Evolutionary conservation across 2,329 filamentous ascomycete genomes (phyloP).

Genomic region (Zymoseptoria brevis): DNA sequence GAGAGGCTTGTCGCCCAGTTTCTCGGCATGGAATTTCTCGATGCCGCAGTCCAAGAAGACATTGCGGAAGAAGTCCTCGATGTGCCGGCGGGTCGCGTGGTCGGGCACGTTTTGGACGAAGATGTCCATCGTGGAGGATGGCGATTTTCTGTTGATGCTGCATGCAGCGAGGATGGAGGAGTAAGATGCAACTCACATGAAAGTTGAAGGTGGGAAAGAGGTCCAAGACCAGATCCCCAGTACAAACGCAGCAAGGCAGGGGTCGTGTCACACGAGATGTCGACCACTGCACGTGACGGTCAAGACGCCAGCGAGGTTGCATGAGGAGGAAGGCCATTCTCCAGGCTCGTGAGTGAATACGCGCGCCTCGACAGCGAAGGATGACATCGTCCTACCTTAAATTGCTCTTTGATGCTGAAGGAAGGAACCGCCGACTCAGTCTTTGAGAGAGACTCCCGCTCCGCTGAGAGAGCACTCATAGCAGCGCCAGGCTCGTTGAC

Average conservation of each 20-base stretch:
- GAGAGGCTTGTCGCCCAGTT: conserved; percentile 33
- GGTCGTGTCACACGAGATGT: not conserved
- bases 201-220: not conserved
- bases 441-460: not conserved
- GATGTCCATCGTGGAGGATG: conserved; percentile 37
- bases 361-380: not conserved
- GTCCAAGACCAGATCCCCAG: not conserved
- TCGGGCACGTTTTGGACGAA: conserved; percentile 38
- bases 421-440: not conserved
- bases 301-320: not conserved
- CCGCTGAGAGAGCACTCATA: not conserved
- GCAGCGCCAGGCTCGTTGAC: not conserved
- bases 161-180: not conserved
- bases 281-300: not conserved
- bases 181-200: not conserved
- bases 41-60: conserved; percentile 35
- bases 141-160: not conserved
- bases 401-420: not conserved
- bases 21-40: conserved; percentile 37
- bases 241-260: not conserved
- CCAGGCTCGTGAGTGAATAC: not conserved
- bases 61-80: conserved; percentile 35
- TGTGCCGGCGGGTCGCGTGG: conserved; percentile 35
- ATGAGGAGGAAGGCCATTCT: not conserved
- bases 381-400: not conserved